phyloP scores from a whole-genome alignment of 1,139 yeast genomes.

The Pichia sp. region DNA sequence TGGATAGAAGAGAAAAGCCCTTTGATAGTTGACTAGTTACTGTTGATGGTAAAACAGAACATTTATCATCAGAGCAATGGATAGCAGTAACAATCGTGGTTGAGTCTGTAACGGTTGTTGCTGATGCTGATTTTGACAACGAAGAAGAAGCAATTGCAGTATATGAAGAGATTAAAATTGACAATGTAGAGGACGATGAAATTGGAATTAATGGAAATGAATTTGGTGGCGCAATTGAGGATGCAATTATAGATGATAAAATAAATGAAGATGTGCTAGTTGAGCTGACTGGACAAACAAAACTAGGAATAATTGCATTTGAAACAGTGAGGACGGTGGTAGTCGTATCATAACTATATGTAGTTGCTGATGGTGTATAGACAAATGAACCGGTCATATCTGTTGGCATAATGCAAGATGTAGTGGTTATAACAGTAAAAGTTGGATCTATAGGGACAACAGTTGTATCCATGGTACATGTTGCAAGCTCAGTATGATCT shows the following conservation, averaged over 20 bases:
- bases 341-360: slow-evolving; percentile 9
- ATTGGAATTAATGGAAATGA: no score
- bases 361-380: slow-evolving; percentile 2
- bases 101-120: neutral
- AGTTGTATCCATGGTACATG: slow-evolving; percentile 3
- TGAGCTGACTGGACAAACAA: slow-evolving; percentile 4
- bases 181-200: no score
- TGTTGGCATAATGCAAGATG: slow-evolving; percentile 6
- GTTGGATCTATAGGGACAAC: slow-evolving; percentile 1
- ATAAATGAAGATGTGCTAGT: no score
- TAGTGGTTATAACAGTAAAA: slow-evolving; percentile 4
- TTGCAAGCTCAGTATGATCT: neutral
- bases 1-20: no score
- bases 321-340: slow-evolving; percentile 10
- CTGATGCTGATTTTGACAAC: neutral
- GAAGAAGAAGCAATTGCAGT: no score
- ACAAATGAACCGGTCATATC: slow-evolving; percentile 10
- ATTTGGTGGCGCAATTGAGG: no score
- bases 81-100: neutral
- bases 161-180: no score
- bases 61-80: neutral
- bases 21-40: no score
- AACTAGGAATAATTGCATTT: slow-evolving; percentile 10
- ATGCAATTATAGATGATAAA: neutral
- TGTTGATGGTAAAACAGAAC: neutral